Evolutionary conservation across 2,329 filamentous ascomycete genomes (phyloP).

Genomic region (Colletotrichum lentis): DNA sequence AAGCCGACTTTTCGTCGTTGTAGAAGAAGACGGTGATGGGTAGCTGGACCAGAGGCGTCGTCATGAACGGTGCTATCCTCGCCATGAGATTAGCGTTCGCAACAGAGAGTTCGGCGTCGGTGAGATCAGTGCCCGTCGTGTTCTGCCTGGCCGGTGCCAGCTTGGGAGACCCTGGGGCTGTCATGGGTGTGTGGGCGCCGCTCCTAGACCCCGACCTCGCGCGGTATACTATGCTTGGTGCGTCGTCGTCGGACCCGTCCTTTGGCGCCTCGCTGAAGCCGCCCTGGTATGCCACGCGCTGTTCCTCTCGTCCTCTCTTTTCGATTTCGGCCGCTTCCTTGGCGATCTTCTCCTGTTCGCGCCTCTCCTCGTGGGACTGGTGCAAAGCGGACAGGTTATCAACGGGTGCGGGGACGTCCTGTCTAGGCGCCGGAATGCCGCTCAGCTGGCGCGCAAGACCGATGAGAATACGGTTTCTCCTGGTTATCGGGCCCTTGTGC

Average conservation of each 20-base stretch:
- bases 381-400: slow-evolving; percentile 43
- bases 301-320: slow-evolving; percentile 73
- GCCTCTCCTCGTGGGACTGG: slow-evolving; percentile 58
- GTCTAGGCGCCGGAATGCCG: slow-evolving; percentile 77
- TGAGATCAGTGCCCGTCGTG: slow-evolving; percentile 66
- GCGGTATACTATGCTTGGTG: slow-evolving; percentile 46
- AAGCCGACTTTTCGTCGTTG: slow-evolving; percentile 82
- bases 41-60: slow-evolving; percentile 77
- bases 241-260: slow-evolving; percentile 53
- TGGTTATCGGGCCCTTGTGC: slow-evolving; percentile 81
- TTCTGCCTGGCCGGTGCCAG: slow-evolving; percentile 50
- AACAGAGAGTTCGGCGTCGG: slow-evolving; percentile 74
- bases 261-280: slow-evolving; percentile 75
- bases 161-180: slow-evolving; percentile 55
- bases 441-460: slow-evolving; percentile 87
- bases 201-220: slow-evolving; percentile 42
- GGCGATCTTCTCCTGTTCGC: slow-evolving; percentile 72
- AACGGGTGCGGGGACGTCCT: slow-evolving; percentile 41
- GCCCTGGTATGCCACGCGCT: slow-evolving; percentile 73
- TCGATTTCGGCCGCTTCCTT: slow-evolving; percentile 81
- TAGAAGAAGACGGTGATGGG: slow-evolving; percentile 96
- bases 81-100: slow-evolving; percentile 91
- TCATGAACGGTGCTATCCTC: slow-evolving; percentile 87
- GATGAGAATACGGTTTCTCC: slow-evolving; percentile 86
- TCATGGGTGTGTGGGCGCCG: slow-evolving; percentile 50